Evolutionary conservation across 495 filamentous ascomycete species (phyloP).

Genomic region (Zalerion maritima): DNA sequence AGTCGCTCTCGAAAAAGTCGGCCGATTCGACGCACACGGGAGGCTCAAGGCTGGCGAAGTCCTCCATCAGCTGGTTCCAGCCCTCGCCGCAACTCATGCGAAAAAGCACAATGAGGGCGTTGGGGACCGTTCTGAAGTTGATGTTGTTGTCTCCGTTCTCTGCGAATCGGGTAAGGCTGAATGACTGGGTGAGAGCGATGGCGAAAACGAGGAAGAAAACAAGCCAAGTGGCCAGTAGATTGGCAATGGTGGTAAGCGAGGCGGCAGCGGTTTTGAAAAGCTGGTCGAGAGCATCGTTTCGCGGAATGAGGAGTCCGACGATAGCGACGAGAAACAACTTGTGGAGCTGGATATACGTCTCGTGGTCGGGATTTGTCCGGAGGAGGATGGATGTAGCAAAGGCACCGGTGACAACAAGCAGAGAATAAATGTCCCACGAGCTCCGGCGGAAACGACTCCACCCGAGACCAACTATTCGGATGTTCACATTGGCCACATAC

Average conservation of each 20-base stretch:
- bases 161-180: conserved; percentile 86
- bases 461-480: conserved; percentile 76
- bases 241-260: conserved; percentile 76
- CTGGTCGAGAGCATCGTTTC: conserved; percentile 95
- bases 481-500: conserved; percentile 70
- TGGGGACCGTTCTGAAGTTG: conserved; percentile 88
- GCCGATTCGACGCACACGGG: conserved; percentile 58
- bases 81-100: conserved; percentile 84
- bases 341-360: conserved; percentile 62
- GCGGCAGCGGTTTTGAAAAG: conserved; percentile 99
- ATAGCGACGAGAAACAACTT: conserved; percentile 90
- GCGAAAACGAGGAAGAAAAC: conserved; percentile 92
- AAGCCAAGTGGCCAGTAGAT: conserved; percentile 91
- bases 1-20: conserved; percentile 75
- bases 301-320: conserved; percentile 80
- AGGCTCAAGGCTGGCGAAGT: conserved; percentile 63
- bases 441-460: conserved; percentile 88
- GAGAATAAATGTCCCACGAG: conserved; percentile 88
- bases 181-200: conserved; percentile 91
- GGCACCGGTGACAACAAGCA: conserved; percentile 73
- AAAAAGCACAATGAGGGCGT: conserved; percentile 87
- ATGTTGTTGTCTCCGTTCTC: conserved; percentile 58
- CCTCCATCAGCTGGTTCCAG: conserved; percentile 96
- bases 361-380: conserved; percentile 35
- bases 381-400: conserved; percentile 63